Evolutionary conservation across 306 rosid genomes (phyloP), one percentile per base, ranked within the genome.

Genomic region (Comarum palustre): DNA sequence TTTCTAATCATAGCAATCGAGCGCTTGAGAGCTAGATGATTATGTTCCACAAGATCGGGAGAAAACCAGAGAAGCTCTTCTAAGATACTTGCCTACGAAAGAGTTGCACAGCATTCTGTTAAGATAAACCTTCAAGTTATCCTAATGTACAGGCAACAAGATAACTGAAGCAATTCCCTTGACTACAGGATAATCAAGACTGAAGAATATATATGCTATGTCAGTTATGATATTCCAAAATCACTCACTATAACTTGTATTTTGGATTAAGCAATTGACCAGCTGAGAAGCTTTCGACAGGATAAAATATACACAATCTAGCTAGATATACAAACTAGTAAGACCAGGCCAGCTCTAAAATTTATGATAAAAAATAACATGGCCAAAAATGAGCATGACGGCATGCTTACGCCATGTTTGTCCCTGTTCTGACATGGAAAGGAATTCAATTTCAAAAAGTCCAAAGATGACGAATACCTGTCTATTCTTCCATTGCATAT

Each of bases 401-500:
- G n/a, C 45, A 19, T 31, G 19, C 31, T 69, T 29, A 16, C 58
- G 1, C 71, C n/a, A 68, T 15, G 27, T 46, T 45, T 27, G 72
- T 42, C 17, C 46, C 46, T 69, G 32, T 20, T 69, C 8, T 50
- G 22, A 52, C 12, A 73, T 41, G 25, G 3, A 29, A 68, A 54
- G 19, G 31, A 46, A 22, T 45, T 14, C 14, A 72, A 66, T 12
- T 58, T 59, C 34, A 72, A 54, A 68, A 5, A 77, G 60, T n/a
- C 60, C 41, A 47, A 65, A 38, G 68, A 48, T 54, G 59, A 72
- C 22, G 22, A 59, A 36, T 77, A 81, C 90, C 87, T 86, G 90
- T 58, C 86, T 83, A 68, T 61, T 74, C 79, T 83, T 86, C 90
- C 90, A 86, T 45, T 83, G 86, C 60, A 74, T 41, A 38, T 86